Conservation (phyloP, 2,329 filamentous ascomycete species). For the Paecilomyces sp. region DNA sequence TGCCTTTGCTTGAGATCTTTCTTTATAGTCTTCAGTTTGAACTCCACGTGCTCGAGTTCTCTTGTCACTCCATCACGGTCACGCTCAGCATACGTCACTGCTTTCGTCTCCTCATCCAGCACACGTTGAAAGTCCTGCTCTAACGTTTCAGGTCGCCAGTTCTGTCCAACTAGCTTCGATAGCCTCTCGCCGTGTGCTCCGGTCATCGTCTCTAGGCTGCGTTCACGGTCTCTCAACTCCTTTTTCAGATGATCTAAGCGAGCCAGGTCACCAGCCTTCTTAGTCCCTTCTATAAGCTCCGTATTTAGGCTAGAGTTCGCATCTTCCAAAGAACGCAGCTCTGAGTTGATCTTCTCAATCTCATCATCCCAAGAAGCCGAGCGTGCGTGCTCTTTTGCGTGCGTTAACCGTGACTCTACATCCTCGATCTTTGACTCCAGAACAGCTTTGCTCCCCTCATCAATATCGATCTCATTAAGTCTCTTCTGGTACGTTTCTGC, state of each 20-base stretch:
- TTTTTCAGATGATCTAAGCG: constrained; percentile 77
- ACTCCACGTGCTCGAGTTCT: constrained; percentile 70
- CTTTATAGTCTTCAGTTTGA: constrained; percentile 58
- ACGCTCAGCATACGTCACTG: constrained; percentile 59
- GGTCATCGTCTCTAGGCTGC: constrained; percentile 69
- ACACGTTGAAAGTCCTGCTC: constrained; percentile 63
- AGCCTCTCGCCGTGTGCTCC: constrained; percentile 69
- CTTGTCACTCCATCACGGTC: constrained; percentile 63
- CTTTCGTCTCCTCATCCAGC: constrained; percentile 50
- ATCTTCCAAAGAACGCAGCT: constrained; percentile 63
- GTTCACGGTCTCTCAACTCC: constrained; percentile 65
- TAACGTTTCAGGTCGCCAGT: constrained; percentile 64
- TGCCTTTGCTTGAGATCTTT: constrained; percentile 59
- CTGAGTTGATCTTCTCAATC: constrained; percentile 58
- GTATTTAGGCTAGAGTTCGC: constrained; percentile 63
- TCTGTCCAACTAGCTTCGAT: constrained; percentile 52
- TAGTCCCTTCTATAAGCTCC: constrained; percentile 79
- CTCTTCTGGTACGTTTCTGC: constrained; percentile 59
- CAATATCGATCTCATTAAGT: constrained; percentile 66
- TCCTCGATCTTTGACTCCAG: constrained; percentile 69
- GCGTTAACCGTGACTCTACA: constrained; percentile 55
- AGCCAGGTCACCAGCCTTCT: constrained; percentile 73
- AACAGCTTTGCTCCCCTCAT: constrained; percentile 75
- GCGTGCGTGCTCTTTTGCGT: constrained; percentile 57
- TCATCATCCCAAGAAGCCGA: constrained; percentile 62